Base-by-base conservation (phyloP, 768 basidiomycete genomes). In the Butyriboletus loyo region DNA sequence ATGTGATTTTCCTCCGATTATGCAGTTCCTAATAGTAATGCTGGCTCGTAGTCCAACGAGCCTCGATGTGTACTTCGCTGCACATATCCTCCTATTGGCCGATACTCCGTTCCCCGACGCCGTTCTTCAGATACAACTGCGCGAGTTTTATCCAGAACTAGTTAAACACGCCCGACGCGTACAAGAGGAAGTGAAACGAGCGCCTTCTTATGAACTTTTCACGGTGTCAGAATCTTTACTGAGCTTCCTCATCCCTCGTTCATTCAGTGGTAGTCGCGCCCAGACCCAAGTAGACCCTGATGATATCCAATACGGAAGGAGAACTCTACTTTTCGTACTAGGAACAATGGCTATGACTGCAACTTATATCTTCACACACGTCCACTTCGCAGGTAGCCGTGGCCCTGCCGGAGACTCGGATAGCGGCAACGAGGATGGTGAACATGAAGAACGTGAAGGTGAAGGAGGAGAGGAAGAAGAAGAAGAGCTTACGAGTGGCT, bases 1-100 rank as follows among this genome's bases (percentile, higher is more conserved):
- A 50, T 54, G 73, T 50, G 17, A n/a, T n/a, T 22, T 52, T 44
- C 9, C 28, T 52, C 41, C 39, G 24, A 27, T 38, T 11, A 6
- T 37, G 9, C 31, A 5, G 37, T 46, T 30, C 32, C 46, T 39
- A 21, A 41, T 17, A 9, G 49, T 43, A 43, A 54, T 38, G 17
- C 22, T 35, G 22, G 15, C 5, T 21, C 32, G 19, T 48, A 92
- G 89, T 41, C 77, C 78, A 13, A 82, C 85, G 1, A 76, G 78
- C 5, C 66, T 90, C 17, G 90, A 92, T 55, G 65, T 86, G 22
- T 64, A 82, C 34, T 69, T 91, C 19, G 86, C 89, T 17, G 79
- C 88, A 7, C 86, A 89, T 55, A 72, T 86, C 25, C 75, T 89
- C 30, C 72, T 89, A 30, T 69, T 91, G 4, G 54, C 76, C 4